Evolutionary conservation across 129 eudicot genomes (phyloP).

Genomic region (Chrysanthemum lavandulifolium): DNA sequence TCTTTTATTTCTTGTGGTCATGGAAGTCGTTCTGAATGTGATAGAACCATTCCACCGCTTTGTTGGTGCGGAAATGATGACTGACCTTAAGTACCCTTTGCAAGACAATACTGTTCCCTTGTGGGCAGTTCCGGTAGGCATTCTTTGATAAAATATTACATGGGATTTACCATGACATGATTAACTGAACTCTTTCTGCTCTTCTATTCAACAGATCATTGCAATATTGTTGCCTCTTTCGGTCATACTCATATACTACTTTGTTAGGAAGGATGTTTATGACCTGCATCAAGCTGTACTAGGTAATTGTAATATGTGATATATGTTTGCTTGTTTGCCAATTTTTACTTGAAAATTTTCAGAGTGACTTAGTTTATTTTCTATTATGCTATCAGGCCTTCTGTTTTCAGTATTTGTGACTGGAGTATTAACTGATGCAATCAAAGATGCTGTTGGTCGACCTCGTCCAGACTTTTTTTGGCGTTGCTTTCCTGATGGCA

Average conservation of each 20-base stretch:
- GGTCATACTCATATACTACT: slow-evolving; percentile 58
- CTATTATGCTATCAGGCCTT: slow-evolving; percentile 45
- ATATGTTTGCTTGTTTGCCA: slow-evolving; percentile 2
- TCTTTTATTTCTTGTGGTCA: slow-evolving; percentile 54
- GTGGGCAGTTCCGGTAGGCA: slow-evolving; percentile 88
- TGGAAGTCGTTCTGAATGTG: slow-evolving; percentile 61
- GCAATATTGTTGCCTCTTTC: slow-evolving; percentile 57
- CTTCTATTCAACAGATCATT: slow-evolving; percentile 43
- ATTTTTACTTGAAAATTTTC: not conserved
- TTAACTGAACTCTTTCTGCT: slow-evolving; percentile 13
- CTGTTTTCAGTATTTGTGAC: slow-evolving; percentile 71
- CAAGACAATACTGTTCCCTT: slow-evolving; percentile 74
- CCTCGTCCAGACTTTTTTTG: slow-evolving; percentile 95
- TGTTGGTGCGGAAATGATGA: slow-evolving; percentile 78
- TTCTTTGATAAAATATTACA: not conserved
- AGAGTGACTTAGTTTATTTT: slow-evolving; percentile 5
- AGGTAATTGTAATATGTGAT: slow-evolving; percentile 36
- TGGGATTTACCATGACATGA: not conserved
- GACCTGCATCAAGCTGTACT: slow-evolving; percentile 83
- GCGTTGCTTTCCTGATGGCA: slow-evolving; percentile 92
- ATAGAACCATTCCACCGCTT: slow-evolving; percentile 92
- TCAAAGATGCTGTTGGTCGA: slow-evolving; percentile 91
- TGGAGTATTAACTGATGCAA: slow-evolving; percentile 81
- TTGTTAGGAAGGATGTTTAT: slow-evolving; percentile 60
- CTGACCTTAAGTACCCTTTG: slow-evolving; percentile 72